Percentiles rank a stretch among this genome's conserved stretches.
These are phyloP conservation scores for Saururus chinensis DNA, from an alignment of 164 flowering plant genomes.

Conservation along the genomic window DNA sequence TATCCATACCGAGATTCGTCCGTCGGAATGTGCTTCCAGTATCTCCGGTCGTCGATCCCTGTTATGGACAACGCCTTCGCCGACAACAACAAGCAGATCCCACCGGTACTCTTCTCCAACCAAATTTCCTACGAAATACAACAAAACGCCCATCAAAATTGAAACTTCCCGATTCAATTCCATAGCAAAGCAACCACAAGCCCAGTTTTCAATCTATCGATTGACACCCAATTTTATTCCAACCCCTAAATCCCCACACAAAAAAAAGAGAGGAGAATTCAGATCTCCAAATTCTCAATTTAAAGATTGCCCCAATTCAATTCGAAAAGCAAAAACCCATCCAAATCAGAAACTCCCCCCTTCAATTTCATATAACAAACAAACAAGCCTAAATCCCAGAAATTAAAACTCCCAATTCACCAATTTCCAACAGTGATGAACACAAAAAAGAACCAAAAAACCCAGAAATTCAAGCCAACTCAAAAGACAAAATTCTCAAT, in stretches of 20 bases:
- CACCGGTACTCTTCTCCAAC: slow-evolving; percentile 67
- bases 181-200: neutral
- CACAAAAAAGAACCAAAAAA: no score
- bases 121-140: slow-evolving; percentile 48
- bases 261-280: no score
- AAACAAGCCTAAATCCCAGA: neutral
- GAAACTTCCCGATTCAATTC: neutral
- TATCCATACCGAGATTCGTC: slow-evolving; percentile 71
- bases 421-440: no score
- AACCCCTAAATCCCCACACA: no score
- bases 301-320: no score
- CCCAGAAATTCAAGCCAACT: no score
- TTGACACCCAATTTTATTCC: no score
- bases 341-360: neutral
- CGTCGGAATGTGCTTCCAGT: slow-evolving; percentile 73
- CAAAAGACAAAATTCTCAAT: no score
- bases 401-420: no score
- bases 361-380: neutral
- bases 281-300: no score
- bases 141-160: neutral
- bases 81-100: slow-evolving; percentile 58
- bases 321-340: slow-evolving; percentile 8
- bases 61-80: slow-evolving; percentile 66
- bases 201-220: no score
- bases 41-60: slow-evolving; percentile 91